Evolutionary conservation across 179 eudicot species (phyloP).

Genomic region (Silene noctiflora): DNA sequence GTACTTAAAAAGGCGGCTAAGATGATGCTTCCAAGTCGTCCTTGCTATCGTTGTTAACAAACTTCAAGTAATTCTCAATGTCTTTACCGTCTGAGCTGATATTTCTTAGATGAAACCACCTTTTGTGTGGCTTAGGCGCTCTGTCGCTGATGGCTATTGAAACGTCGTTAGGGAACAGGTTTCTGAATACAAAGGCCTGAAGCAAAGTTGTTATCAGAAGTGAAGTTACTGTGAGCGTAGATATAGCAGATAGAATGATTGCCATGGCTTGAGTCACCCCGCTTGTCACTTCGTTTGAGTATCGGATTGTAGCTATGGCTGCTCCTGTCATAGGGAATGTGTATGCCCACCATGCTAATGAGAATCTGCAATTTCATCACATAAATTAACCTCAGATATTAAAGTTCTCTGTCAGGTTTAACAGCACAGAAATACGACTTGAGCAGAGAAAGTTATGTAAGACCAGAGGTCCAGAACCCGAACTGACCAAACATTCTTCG

Average conservation of each 20-base stretch:
- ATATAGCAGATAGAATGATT: slow-evolving; percentile 35
- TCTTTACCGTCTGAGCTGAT: slow-evolving; percentile 48
- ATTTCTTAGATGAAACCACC: slow-evolving; percentile 52
- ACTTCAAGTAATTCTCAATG: slow-evolving; percentile 50
- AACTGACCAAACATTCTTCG: too few species aligned
- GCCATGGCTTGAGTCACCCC: slow-evolving; percentile 42
- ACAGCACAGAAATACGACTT: too few species aligned
- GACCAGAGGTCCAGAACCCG: too few species aligned
- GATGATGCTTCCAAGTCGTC: slow-evolving; percentile 37
- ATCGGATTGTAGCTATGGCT: slow-evolving; percentile 68
- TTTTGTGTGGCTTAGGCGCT: slow-evolving; percentile 38
- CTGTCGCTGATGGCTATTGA: slow-evolving; percentile 73
- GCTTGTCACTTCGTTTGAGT: slow-evolving; percentile 57
- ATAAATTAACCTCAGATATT: neutral
- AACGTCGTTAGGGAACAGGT: slow-evolving; percentile 85
- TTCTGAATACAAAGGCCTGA: slow-evolving; percentile 58
- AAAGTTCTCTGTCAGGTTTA: neutral
- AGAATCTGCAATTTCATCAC: slow-evolving; percentile 39
- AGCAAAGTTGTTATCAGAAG: slow-evolving; percentile 58
- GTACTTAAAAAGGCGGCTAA: neutral
- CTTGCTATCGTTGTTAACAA: slow-evolving; percentile 27
- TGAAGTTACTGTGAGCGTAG: slow-evolving; percentile 53
- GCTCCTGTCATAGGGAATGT: slow-evolving; percentile 96
- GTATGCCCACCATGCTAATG: slow-evolving; percentile 97
- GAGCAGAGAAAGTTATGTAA: too few species aligned